Base-by-base conservation (phyloP, 2,329 filamentous ascomycete species). In the Pseudogymnoascus destructans region DNA sequence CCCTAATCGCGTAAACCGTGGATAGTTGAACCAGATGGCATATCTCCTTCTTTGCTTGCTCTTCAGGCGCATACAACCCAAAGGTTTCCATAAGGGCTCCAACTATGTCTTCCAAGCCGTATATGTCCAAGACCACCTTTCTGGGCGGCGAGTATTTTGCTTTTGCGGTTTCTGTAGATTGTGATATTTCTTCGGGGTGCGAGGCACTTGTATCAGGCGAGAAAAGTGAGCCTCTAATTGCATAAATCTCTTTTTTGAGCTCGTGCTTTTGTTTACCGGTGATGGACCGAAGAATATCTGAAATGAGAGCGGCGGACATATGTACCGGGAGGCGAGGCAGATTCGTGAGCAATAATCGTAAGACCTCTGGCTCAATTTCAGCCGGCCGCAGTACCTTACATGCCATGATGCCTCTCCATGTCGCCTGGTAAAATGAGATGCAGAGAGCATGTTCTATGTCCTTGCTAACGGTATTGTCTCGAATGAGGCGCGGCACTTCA, bases 401-500 rank as follows among this genome's bases (percentile, higher is more conserved):
- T 21, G 58, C 58, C 19, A 57, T 38, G 8, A 68, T 61, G 2
- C 66, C 66, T 9, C 62, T 49, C 67, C 67, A 69, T 25, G 65
- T 40, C n/a, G 60, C 54, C 55, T 60, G 52, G 55, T 63, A 67
- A 32, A 68, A 62, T 9, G 57, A 27, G n/a, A 64, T 42, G n/a
- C 59, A 59, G 8, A 57, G 46, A 27, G 38, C 17, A 32, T 49
- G 9, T 15, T 30, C 57, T 15, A 57, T 32, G n/a, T 46, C 38
- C 35, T 58, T 27, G 27, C 33, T 49, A 23, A 11, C 25, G 13
- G 40, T n/a, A 17, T 27, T 27, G 21, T 38, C 42, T 33, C 33
- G 57, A 35, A 61, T 42, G 35, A 60, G 54, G 13, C 56, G 23
- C 5, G 61, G 57, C 36, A 64, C 55, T 9, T 46, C 13, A 11